phyloP scores from a whole-genome alignment of 1,284 basidiomycete species.

The Melampsora larici-populina region DNA sequence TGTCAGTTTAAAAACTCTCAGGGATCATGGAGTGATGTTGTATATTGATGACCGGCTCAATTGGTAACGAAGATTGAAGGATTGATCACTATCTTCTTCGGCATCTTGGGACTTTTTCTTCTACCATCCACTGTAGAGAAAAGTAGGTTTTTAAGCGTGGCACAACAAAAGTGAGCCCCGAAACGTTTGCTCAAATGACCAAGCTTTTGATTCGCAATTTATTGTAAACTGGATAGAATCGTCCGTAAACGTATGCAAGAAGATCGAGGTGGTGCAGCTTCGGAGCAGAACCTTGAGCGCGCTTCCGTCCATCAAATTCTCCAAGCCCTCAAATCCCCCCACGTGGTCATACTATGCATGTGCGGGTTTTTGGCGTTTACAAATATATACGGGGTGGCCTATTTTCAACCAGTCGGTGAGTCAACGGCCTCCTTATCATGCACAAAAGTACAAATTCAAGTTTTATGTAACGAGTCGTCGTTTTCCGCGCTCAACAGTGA shows the following conservation, averaged over 20 bases:
- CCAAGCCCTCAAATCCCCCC: slow-evolving; percentile 18
- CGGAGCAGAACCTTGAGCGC: background rate
- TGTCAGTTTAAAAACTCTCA: background rate
- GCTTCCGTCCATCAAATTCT: slow-evolving; percentile 26
- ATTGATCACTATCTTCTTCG: slow-evolving; percentile 30
- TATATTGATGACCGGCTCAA: too few relatives aligned
- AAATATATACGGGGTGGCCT: slow-evolving; percentile 31
- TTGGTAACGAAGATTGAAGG: slow-evolving; percentile 20
- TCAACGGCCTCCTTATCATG: background rate
- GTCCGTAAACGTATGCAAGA: slow-evolving; percentile 13
- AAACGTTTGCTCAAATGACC: background rate
- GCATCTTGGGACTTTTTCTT: slow-evolving; percentile 17
- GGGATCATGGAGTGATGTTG: background rate
- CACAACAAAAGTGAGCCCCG: slow-evolving; percentile 37
- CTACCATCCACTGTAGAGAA: slow-evolving; percentile 8
- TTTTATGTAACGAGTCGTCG: background rate
- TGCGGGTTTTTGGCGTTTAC: slow-evolving; percentile 24
- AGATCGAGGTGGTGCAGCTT: background rate
- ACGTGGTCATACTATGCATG: slow-evolving; percentile 19
- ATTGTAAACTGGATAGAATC: background rate
- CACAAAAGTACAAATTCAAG: background rate
- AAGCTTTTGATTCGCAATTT: too few relatives aligned
- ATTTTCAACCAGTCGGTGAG: slow-evolving; percentile 39
- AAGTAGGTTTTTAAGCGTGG: slow-evolving; percentile 17
- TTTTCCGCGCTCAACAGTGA: background rate